Base-by-base conservation (phyloP, 2,329 filamentous ascomycete species). In the Aspergillus persii region DNA sequence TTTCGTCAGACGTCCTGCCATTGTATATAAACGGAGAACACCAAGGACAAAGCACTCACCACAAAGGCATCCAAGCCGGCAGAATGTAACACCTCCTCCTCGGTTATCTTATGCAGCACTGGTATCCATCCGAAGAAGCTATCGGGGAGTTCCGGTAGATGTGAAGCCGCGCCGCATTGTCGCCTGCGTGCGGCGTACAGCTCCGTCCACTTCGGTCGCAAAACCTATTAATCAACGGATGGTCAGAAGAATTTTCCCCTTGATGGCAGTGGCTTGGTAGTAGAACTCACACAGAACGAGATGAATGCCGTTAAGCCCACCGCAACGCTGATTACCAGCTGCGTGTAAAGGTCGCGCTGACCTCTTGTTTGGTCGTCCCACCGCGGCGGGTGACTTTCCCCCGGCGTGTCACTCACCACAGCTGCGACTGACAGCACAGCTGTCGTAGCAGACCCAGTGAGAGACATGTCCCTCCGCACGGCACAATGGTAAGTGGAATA, bases 11-110 rank as follows among this genome's bases (percentile, higher is more conserved):
- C 11, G 6, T 33, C 29, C 49, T 52, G 48, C 33, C n/a, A 36
- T 47, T 29, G 18, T 49, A 11, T 8, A 30, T 27, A 44, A 9
- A 12, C 23, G 26, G n/a, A 47, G 23, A 53, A 23, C 27, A 47
- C 23, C 23, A 41, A 8, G 39, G 29, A 49, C 23, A 27, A 46
- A n/a, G 39, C 12, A 80, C 84, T 67, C 78, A 91, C 89, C 65
- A 97, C 95, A 77, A 91, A 99, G 53, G 95, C 95, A 79, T 99
- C 95, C 53, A 99, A 84, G 0, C 95, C 95, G 18, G 94, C 94
- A 23, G 92, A 94, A 15, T 90, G 88, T 55, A 99, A 82, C 3
- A 99, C 87, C 75, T 98, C 90, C 71, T 96, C 88, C 66, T 98
- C 93, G 1, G 88, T 91, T 61, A 99, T 90, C 65, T 79, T 86